Percentiles rank a stretch among this genome's conserved stretches.
Evolutionary conservation across 2,329 filamentous ascomycete genomes (phyloP).

Genomic region (Pezicula radicicola): DNA sequence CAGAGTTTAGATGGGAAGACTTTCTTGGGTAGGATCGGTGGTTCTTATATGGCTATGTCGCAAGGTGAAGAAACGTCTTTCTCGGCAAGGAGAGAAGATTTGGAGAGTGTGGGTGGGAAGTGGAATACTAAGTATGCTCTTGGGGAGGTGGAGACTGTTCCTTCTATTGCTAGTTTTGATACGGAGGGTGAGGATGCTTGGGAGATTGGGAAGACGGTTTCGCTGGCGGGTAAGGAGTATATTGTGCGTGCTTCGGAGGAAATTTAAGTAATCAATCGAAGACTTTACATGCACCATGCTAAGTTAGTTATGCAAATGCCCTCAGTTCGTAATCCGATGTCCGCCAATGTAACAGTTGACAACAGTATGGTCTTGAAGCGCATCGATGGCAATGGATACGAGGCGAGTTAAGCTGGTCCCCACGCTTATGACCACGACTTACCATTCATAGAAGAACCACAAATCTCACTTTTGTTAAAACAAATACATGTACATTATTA

Average conservation of each 20-base stretch:
- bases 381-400: no score
- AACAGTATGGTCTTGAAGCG: no score
- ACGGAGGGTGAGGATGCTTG: conserved; percentile 10
- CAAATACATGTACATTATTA: no score
- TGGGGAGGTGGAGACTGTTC: conserved; percentile 9
- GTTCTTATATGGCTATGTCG: conserved; percentile 11
- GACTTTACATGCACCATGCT: no score
- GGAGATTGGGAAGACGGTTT: conserved; percentile 7
- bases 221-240: conserved; percentile 8
- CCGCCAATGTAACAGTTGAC: no score
- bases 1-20: conserved; percentile 10
- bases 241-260: conserved; percentile 8
- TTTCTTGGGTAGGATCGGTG: conserved; percentile 14
- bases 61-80: conserved; percentile 6
- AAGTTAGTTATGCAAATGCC: no score
- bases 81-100: conserved; percentile 13
- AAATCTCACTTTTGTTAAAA: no score
- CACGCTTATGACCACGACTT: no score
- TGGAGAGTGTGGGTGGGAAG: conserved; percentile 3
- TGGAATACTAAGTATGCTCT: conserved; percentile 13
- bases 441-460: no score
- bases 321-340: no score
- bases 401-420: no score
- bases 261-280: no score
- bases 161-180: conserved; percentile 4